These are phyloP conservation scores for Strobilomyces dryophilus DNA, from an alignment of 768 basidiomycete species.

Conservation along the genomic window DNA sequence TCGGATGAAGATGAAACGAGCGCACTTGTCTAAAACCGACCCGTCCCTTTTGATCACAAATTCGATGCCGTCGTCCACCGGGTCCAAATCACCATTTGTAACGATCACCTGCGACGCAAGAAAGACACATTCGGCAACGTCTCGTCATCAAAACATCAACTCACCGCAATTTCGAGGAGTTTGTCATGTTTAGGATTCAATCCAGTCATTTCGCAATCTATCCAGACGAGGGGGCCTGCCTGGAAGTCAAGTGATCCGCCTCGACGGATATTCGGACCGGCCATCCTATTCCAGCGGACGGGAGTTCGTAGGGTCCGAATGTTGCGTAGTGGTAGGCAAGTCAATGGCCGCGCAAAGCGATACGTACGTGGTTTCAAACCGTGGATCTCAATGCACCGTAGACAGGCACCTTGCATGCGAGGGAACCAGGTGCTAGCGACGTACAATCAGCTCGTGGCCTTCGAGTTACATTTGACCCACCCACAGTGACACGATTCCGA, in stretches of 20 bases:
- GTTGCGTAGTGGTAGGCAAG: not conserved
- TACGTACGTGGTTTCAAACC: not conserved
- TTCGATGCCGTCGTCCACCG: constrained; percentile 77
- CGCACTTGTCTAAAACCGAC: constrained; percentile 61
- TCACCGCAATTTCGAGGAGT: constrained; percentile 73
- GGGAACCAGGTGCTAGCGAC: not conserved
- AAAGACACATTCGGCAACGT: not conserved
- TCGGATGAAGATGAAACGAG: not conserved
- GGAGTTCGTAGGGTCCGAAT: not conserved
- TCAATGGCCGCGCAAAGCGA: constrained; percentile 20
- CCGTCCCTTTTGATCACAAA: constrained; percentile 76
- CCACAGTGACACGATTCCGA: too few species aligned
- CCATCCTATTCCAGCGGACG: constrained; percentile 4
- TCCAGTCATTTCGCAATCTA: constrained; percentile 89
- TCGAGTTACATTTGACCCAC: not conserved
- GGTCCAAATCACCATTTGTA: constrained; percentile 77
- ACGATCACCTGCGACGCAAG: constrained; percentile 61
- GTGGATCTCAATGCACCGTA: not conserved
- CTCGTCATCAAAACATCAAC: not conserved
- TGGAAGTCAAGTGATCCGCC: constrained; percentile 4
- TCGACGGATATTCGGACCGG: not conserved
- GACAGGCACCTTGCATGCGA: not conserved
- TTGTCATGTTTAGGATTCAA: constrained; percentile 62
- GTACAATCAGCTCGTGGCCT: not conserved
- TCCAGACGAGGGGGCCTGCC: constrained; percentile 44